phyloP scores from a whole-genome alignment of 768 basidiomycete genomes.

The Macrocybe gigantea region DNA sequence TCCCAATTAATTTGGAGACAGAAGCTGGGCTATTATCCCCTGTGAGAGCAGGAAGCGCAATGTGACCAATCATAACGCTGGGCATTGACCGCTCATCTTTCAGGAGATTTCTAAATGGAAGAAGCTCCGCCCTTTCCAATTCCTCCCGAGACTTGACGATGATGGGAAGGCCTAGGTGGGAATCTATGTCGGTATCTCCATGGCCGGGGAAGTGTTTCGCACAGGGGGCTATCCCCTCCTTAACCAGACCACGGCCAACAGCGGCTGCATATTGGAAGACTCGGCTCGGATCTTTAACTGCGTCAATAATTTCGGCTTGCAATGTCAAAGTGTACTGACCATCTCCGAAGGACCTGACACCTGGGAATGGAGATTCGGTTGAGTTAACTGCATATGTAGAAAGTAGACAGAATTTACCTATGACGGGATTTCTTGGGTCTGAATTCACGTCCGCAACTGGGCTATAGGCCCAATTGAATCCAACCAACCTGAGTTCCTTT shows the following conservation, averaged over 20 bases:
- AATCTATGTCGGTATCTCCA: conserved; percentile 68
- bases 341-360: conserved; percentile 67
- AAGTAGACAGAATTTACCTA: conserved; percentile 29
- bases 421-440: conserved; percentile 65
- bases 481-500: conserved; percentile 49
- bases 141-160: conserved; percentile 44
- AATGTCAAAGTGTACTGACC: conserved; percentile 26
- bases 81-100: conserved; percentile 26
- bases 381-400: not conserved
- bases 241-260: conserved; percentile 41
- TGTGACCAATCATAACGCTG: conserved; percentile 71
- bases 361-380: conserved; percentile 24
- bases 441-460: conserved; percentile 72
- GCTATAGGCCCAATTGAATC: conserved; percentile 69
- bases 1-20: conserved; percentile 47
- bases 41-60: conserved; percentile 57
- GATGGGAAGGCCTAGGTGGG: conserved; percentile 59
- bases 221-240: conserved; percentile 49
- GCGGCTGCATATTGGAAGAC: conserved; percentile 46
- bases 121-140: conserved; percentile 43
- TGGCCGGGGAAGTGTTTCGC: conserved; percentile 75
- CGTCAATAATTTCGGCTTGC: not conserved
- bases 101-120: conserved; percentile 50
- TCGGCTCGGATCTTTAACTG: conserved; percentile 40
- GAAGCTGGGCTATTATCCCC: conserved; percentile 54